Base-by-base conservation (phyloP, 2,329 filamentous ascomycete genomes). In the Penicillium fuscoglaucum region DNA sequence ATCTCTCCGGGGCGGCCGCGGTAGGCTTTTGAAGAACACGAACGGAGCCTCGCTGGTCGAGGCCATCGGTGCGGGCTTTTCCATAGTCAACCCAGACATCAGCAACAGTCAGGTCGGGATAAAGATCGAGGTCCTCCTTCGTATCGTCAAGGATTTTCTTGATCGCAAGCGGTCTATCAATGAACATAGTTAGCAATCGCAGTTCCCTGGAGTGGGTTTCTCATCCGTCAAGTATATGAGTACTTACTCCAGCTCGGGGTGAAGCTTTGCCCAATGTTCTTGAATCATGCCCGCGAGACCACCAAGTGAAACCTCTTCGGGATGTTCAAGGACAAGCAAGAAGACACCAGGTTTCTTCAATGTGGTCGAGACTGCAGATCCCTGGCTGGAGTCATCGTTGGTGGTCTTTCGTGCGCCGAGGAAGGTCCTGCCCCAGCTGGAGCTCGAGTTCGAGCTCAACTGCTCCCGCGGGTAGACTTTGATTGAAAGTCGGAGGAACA, bases 11-110 rank as follows among this genome's bases (percentile, higher is more conserved):
- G 0, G 63, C 55, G 31, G 69, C 58, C 1, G 45, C 17, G 4
- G 66, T 49, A 9, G 73, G 71, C 19, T 67, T 70, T 52, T 72
- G 74, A 29, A 75, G 60, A 13, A 77, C 74, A 12, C 72, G 69
- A 3, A 76, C 67, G 1, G 63, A 67, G 6, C 64, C 71, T 12
- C 66, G 66, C 63, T 77, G 75, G 60, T 77, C 75, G 33, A 66
- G 62, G 7, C 71, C 71, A 43, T 76, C 74, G 3, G 65, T 33
- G 10, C 57, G 65, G 6, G 70, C 73, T 45, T 72, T 73, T 2
- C 75, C 75, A 40, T 61, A 68, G 52, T 77, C 68, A 15, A 77
- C 70, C 53, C 74, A 77, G 8, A 76, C 72, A 54, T 76, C 72
- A 2, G 72, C 72, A 21, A 75, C 74, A 0, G 72, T 72, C 61